phyloP scores from a whole-genome alignment of 2,329 filamentous ascomycete species.

The Xylogone sp. region DNA sequence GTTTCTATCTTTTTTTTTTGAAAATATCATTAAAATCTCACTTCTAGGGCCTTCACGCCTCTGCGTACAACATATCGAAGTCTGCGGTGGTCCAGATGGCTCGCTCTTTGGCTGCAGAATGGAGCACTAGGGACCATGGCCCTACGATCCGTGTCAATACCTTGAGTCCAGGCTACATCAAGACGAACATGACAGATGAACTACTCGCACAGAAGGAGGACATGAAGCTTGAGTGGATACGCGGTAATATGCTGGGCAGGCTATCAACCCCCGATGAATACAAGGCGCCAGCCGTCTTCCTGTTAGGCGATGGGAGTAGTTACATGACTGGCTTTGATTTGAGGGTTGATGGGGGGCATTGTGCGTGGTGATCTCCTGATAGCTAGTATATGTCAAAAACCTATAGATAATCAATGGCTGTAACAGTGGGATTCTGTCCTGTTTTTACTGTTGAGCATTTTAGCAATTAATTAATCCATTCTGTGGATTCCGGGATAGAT shows the following conservation, averaged over 20 bases:
- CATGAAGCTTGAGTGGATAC: no score
- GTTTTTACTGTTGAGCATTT: no score
- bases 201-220: constrained; percentile 42
- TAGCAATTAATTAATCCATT: no score
- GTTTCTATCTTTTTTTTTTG: constrained; percentile 11
- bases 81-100: constrained; percentile 57
- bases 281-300: constrained; percentile 63
- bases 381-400: no score
- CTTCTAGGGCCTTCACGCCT: no score
- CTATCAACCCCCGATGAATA: constrained; percentile 65
- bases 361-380: no score
- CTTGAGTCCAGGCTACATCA: constrained; percentile 55
- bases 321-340: constrained; percentile 68
- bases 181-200: constrained; percentile 44
- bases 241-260: constrained; percentile 74
- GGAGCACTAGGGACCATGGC: constrained; percentile 56
- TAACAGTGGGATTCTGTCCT: no score
- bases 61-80: constrained; percentile 62
- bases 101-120: constrained; percentile 56
- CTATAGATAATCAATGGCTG: no score
- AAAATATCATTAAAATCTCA: no score
- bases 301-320: constrained; percentile 59
- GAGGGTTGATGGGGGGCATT: constrained; percentile 68
- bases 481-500: no score
- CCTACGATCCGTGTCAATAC: constrained; percentile 66